phyloP scores from a whole-genome alignment of 805 yeast species.

The Myxozyma kluyveri region DNA sequence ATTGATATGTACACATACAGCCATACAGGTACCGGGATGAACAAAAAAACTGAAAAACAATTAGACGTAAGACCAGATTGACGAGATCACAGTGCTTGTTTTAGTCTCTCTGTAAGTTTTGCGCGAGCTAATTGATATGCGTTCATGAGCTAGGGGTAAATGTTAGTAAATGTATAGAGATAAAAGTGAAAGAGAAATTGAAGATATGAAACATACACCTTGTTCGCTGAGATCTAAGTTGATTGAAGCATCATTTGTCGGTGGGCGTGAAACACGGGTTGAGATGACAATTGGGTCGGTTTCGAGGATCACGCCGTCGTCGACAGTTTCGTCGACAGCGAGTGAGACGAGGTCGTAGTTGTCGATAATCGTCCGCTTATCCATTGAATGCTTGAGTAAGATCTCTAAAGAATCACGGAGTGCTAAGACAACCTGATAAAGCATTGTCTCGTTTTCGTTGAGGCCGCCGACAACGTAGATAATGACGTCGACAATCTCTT shows the following conservation, averaged over 20 bases:
- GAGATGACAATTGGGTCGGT: slow-evolving; percentile 84
- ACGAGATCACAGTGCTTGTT: slow-evolving; percentile 23
- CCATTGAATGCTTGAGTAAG: slow-evolving; percentile 64
- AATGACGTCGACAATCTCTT: slow-evolving; percentile 73
- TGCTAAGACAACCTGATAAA: slow-evolving; percentile 72
- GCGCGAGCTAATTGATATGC: slow-evolving; percentile 29
- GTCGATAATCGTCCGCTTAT: slow-evolving; percentile 73
- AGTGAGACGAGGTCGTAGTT: slow-evolving; percentile 81
- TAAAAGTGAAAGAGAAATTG: neutral
- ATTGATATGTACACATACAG: neutral
- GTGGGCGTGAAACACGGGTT: slow-evolving; percentile 86
- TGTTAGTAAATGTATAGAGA: slow-evolving; percentile 2
- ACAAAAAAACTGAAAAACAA: neutral
- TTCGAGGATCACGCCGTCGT: slow-evolving; percentile 89
- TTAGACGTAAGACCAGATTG: neutral
- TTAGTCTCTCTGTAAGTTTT: slow-evolving; percentile 28
- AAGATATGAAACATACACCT: slow-evolving; percentile 43
- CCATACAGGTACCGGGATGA: neutral
- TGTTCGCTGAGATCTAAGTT: slow-evolving; percentile 44
- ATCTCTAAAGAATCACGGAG: slow-evolving; percentile 78
- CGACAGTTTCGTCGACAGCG: slow-evolving; percentile 88
- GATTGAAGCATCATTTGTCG: slow-evolving; percentile 57
- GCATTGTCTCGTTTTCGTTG: slow-evolving; percentile 80
- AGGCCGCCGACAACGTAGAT: slow-evolving; percentile 69
- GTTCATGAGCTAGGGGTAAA: slow-evolving; percentile 22